Conservation (phyloP, 1,284 basidiomycete genomes). For the Ustilago esculenta region DNA sequence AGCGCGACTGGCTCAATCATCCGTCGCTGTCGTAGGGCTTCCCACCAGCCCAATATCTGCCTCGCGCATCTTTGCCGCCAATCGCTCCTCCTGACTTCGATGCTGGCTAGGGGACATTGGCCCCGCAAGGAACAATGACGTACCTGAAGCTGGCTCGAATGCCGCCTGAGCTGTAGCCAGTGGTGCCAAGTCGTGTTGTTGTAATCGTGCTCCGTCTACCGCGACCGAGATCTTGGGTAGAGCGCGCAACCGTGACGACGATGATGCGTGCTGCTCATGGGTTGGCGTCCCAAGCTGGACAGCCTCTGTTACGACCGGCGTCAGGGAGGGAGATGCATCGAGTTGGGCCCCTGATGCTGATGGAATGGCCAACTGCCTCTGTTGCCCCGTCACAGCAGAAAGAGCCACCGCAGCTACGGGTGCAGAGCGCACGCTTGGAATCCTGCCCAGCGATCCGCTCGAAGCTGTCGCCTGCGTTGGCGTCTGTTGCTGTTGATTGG, state of each 20-base stretch:
- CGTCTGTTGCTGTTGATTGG: slow-evolving; percentile 37
- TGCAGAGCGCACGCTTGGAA: slow-evolving; percentile 42
- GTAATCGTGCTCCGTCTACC: slow-evolving; percentile 1
- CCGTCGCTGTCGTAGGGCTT: slow-evolving; percentile 37
- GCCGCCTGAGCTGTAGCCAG: not conserved
- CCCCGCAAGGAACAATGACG: slow-evolving; percentile 4
- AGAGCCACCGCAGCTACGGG: slow-evolving; percentile 31
- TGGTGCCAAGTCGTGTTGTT: not conserved
- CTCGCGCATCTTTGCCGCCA: slow-evolving; percentile 50
- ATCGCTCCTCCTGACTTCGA: slow-evolving; percentile 37
- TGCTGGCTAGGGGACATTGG: slow-evolving; percentile 11
- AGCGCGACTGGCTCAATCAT: slow-evolving; percentile 10
- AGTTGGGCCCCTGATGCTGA: not conserved
- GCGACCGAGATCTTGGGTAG: slow-evolving; percentile 38
- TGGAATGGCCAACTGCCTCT: not conserved
- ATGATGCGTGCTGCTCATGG: not conserved
- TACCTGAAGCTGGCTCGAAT: not conserved
- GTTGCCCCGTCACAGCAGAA: slow-evolving; percentile 5
- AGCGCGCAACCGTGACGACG: slow-evolving; percentile 2
- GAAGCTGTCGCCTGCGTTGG: slow-evolving; percentile 33
- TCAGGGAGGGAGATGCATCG: slow-evolving; percentile 9
- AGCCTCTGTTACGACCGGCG: slow-evolving; percentile 1
- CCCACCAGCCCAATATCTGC: slow-evolving; percentile 50
- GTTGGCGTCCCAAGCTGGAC: not conserved
- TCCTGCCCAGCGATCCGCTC: slow-evolving; percentile 21